Evolutionary conservation across 257 asterid species (phyloP).

Genomic region (Agastache rugosa): DNA sequence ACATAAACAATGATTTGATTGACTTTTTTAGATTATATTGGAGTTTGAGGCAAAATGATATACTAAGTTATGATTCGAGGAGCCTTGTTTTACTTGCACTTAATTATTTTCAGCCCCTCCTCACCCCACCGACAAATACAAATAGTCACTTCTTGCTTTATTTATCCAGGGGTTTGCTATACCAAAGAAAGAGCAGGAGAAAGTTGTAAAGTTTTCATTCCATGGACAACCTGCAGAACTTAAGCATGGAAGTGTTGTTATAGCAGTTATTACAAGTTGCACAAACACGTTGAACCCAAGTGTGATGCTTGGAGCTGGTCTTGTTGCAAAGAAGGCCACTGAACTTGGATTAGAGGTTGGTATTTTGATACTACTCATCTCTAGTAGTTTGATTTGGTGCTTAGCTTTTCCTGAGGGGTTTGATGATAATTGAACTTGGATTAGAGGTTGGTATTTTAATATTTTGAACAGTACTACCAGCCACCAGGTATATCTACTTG

Average conservation of each 20-base stretch:
- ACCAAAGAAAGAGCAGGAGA: constrained; percentile 73
- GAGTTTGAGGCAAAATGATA: too few relatives aligned
- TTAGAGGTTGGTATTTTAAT: too few relatives aligned
- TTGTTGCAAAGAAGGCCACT: constrained; percentile 91
- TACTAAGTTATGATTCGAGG: too few relatives aligned
- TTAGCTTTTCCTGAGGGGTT: constrained; percentile 12
- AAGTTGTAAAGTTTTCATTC: constrained; percentile 72
- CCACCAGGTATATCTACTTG: too few relatives aligned
- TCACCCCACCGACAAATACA: too few relatives aligned
- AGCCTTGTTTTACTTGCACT: not conserved
- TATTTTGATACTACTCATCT: constrained; percentile 17
- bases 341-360: constrained; percentile 89
- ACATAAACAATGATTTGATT: too few relatives aligned
- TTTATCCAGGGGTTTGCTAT: constrained; percentile 77
- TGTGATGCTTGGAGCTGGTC: constrained; percentile 99
- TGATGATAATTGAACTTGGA: constrained; percentile 38
- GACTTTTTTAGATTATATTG: too few relatives aligned
- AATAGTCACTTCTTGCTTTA: constrained; percentile 1
- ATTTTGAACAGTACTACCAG: too few relatives aligned
- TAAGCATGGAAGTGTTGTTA: constrained; percentile 90
- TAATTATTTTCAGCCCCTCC: not conserved
- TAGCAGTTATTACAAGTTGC: constrained; percentile 94
- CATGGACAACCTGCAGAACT: constrained; percentile 81
- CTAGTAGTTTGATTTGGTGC: not conserved
- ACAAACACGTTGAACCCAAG: constrained; percentile 97